Evolutionary conservation across 2,329 filamentous ascomycete genomes (phyloP), one percentile per base, ranked within the genome.

Genomic region (Blastomyces parvus): DNA sequence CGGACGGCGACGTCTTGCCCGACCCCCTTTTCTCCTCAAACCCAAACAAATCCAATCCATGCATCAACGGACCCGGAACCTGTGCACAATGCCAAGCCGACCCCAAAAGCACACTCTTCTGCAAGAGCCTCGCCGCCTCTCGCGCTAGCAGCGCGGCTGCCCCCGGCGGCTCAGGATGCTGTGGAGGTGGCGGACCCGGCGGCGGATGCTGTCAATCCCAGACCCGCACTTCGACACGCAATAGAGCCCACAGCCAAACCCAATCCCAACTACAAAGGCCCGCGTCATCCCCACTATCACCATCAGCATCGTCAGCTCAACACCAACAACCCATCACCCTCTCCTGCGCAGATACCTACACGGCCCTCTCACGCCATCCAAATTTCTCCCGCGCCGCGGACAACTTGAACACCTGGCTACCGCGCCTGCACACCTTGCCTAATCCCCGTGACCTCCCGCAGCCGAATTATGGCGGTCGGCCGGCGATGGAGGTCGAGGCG

Each of bases 51-150:
- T 72, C 73, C 27, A 78, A 77, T 57, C 72, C 76, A 57, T 81
- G 88, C 33, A 80, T 84, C 46, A 87, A 87, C 61, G 89, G 88
- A 0, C 90, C 90, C 0, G 90, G 90, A 11, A 89, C 87, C 19
- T 94, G 90, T 71, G 84, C 87, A 3, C 89, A 93, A 76, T 94
- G 90, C 72, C 82, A 88, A 64, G 81, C 85, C 1, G 89, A 93
- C 71, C 89, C 90, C 22, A 87, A 88, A 71, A 90, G 89, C 2
- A 90, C 88, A 1, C 83, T 92, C 46, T 94, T 94, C 79, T 94
- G 90, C 76, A 88, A 90, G 66, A 88, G 89, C 13, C 84, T 93
- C 61, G 88, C 89, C 30, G 89, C 89, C 65, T 87, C 73, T 64
- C 77, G 73, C 64, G 70, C 74, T 64, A 70, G 70, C 62, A 72